Conservation (phyloP, 345 rosid species). For the Murraya paniculata region DNA sequence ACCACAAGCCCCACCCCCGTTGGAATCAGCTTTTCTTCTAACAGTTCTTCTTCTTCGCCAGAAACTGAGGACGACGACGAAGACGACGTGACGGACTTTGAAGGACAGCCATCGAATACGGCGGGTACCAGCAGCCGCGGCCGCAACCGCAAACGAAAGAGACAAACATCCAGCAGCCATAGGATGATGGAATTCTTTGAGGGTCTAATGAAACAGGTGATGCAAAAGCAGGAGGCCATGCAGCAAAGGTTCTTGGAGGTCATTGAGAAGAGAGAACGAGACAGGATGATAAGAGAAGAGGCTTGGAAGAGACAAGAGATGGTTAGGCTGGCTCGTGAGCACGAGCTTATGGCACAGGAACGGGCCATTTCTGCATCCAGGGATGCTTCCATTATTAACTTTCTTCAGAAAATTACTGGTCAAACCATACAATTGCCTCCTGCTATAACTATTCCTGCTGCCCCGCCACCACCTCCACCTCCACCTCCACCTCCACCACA, state of each 20-base stretch:
- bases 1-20: conserved; percentile 14
- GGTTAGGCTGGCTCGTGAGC: conserved; percentile 61
- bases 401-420: conserved; percentile 76
- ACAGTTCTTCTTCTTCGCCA: conserved; percentile 59
- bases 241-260: conserved; percentile 71
- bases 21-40: conserved; percentile 55
- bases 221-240: conserved; percentile 82
- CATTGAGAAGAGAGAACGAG: conserved; percentile 80
- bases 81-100: conserved; percentile 27
- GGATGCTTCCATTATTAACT: conserved; percentile 59
- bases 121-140: conserved; percentile 34
- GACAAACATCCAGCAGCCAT: conserved; percentile 31
- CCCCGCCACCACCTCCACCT: conserved; percentile 27
- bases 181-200: conserved; percentile 76
- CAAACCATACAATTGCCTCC: conserved; percentile 65
- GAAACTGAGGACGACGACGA: conserved; percentile 57
- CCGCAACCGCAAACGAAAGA: conserved; percentile 55
- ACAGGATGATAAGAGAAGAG: conserved; percentile 71
- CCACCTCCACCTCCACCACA: conserved; percentile 15
- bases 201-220: conserved; percentile 62
- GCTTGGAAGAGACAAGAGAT: conserved; percentile 81
- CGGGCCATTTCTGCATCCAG: conserved; percentile 63
- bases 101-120: conserved; percentile 32
- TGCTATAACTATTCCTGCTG: conserved; percentile 23
- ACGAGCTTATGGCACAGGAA: conserved; percentile 67